Percentiles rank a stretch among this genome's conserved stretches.
Evolutionary conservation across 176 grass and related monocot species (phyloP).

Genomic region (Pontederia crassipes): DNA sequence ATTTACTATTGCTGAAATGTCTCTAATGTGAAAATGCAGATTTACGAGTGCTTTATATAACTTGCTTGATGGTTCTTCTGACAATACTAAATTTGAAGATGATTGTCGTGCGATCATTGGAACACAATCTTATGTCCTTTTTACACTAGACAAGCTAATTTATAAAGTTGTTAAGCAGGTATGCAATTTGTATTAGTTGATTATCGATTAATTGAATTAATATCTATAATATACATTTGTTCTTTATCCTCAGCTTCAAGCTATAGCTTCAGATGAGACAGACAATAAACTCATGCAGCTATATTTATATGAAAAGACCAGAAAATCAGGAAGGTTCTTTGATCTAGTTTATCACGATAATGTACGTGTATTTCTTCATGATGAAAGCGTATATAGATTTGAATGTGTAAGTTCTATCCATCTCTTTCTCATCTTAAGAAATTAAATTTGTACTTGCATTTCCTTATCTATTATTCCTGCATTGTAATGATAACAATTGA

Average conservation of each 20-base stretch:
- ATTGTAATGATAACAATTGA: no score
- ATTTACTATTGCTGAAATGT: neutral
- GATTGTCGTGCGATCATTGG: slow-evolving; percentile 94
- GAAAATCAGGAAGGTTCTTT: slow-evolving; percentile 63
- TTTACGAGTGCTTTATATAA: slow-evolving; percentile 78
- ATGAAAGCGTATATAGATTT: slow-evolving; percentile 89
- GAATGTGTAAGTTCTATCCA: slow-evolving; percentile 65
- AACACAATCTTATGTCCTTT: slow-evolving; percentile 95
- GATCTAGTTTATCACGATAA: slow-evolving; percentile 98
- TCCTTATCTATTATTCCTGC: neutral
- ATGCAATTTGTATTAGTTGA: slow-evolving; percentile 1
- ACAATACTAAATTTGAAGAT: slow-evolving; percentile 99
- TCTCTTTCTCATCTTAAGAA: neutral
- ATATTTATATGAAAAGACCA: slow-evolving; percentile 90
- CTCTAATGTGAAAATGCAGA: slow-evolving; percentile 26
- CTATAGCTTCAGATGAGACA: slow-evolving; percentile 93
- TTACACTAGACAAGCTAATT: slow-evolving; percentile 97
- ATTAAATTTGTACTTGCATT: neutral
- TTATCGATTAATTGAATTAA: neutral
- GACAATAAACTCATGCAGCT: slow-evolving; percentile 95
- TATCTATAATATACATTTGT: slow-evolving; percentile 2
- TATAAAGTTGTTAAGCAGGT: slow-evolving; percentile 99
- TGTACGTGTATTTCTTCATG: slow-evolving; percentile 82
- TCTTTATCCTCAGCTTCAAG: slow-evolving; percentile 75
- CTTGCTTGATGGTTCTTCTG: slow-evolving; percentile 91